Conservation (phyloP, 805 yeast species). For the Kuraishia molischiana region DNA sequence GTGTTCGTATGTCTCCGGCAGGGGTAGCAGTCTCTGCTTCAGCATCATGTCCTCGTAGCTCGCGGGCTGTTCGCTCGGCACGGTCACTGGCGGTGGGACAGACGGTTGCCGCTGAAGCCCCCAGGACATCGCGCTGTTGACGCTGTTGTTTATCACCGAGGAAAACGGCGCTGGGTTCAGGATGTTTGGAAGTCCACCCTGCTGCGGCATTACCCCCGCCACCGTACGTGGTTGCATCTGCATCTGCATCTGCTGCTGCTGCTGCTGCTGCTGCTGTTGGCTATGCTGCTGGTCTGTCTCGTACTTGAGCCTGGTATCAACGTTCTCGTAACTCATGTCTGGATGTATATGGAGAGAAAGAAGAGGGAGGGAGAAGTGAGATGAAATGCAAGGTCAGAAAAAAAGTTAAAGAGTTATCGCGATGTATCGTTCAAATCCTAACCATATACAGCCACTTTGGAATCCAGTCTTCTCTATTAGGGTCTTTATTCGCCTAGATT, state of each 20-base stretch:
- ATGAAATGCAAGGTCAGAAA: too few species aligned
- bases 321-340: background rate
- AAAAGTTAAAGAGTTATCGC: too few species aligned
- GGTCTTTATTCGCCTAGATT: too few species aligned
- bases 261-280: background rate
- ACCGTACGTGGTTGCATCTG: background rate
- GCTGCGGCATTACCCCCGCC: background rate
- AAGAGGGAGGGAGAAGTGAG: too few species aligned
- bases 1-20: background rate
- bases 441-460: too few species aligned
- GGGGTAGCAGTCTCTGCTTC: background rate
- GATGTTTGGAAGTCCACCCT: background rate
- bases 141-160: background rate
- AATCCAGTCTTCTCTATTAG: too few species aligned
- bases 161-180: background rate
- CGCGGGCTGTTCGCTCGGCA: too few species aligned
- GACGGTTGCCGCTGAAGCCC: too few species aligned
- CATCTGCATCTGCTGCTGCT: background rate
- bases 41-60: background rate
- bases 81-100: background rate
- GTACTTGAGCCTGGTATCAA: background rate
- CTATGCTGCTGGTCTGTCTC: background rate
- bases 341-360: too few species aligned
- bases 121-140: background rate
- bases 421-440: too few species aligned